phyloP scores from a whole-genome alignment of 768 basidiomycete genomes.

The Russula vinacea region DNA sequence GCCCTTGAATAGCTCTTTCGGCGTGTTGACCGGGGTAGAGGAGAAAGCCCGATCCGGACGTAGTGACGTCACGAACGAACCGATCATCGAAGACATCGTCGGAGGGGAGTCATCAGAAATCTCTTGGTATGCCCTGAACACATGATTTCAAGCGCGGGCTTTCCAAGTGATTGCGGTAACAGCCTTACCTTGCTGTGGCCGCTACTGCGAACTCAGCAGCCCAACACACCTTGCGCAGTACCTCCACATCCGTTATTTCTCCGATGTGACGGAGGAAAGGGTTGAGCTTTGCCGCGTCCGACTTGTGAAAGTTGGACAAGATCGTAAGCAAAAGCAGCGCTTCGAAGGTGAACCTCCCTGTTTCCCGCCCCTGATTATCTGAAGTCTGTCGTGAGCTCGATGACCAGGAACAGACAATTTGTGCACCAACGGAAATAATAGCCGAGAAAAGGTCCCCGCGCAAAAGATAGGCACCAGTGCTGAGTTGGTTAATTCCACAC shows the following conservation, averaged over 20 bases:
- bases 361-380: constrained; percentile 59
- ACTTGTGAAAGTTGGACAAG: constrained; percentile 69
- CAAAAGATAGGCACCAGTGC: constrained; percentile 69
- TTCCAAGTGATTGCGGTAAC: neutral
- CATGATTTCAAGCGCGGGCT: constrained; percentile 1
- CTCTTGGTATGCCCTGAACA: constrained; percentile 52
- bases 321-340: constrained; percentile 57
- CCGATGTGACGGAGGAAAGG: constrained; percentile 56
- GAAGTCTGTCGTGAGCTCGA: neutral
- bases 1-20: constrained; percentile 54
- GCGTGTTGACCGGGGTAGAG: constrained; percentile 45
- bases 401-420: neutral
- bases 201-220: constrained; percentile 52
- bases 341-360: constrained; percentile 56
- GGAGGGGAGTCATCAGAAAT: constrained; percentile 53
- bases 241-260: constrained; percentile 45
- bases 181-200: constrained; percentile 48
- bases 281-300: constrained; percentile 66
- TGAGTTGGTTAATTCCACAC: constrained; percentile 58
- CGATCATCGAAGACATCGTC: constrained; percentile 49
- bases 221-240: constrained; percentile 59
- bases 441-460: constrained; percentile 59
- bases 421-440: constrained; percentile 44
- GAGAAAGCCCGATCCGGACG: constrained; percentile 55
- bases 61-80: constrained; percentile 50